phyloP scores from a whole-genome alignment of 495 filamentous ascomycete genomes.

The Penicillium mononematosum region DNA sequence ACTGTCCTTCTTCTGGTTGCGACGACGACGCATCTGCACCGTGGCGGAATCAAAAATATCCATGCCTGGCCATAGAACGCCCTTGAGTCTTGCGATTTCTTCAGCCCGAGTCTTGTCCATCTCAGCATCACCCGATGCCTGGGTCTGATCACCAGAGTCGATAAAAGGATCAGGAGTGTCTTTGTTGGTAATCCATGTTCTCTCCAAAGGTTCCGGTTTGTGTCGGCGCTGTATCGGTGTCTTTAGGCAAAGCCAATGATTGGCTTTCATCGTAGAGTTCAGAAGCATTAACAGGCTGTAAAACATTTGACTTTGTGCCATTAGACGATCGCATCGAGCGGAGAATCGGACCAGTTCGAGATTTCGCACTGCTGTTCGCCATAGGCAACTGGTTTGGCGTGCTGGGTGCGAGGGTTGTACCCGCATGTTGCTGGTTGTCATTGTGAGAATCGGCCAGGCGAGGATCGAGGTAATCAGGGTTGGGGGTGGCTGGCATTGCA shows the following conservation, averaged over 20 bases:
- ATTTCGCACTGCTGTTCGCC: background rate
- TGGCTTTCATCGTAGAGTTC: constrained; percentile 12
- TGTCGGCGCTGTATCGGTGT: constrained; percentile 23
- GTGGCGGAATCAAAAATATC: constrained; percentile 83
- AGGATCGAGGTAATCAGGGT: constrained; percentile 38
- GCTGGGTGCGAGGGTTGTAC: background rate
- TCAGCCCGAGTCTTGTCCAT: constrained; percentile 36
- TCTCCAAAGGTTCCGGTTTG: background rate
- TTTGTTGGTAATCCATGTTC: constrained; percentile 1
- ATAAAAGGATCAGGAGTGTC: constrained; percentile 18
- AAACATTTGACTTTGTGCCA: constrained; percentile 1
- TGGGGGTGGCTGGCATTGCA: background rate
- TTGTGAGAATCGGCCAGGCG: constrained; percentile 29
- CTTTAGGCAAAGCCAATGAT: constrained; percentile 16
- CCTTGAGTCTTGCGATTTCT: constrained; percentile 62
- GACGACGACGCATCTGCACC: constrained; percentile 68
- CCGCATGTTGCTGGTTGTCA: constrained; percentile 5
- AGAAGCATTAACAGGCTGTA: constrained; percentile 18
- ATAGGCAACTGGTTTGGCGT: background rate
- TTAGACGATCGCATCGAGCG: constrained; percentile 1
- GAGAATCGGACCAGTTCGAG: background rate
- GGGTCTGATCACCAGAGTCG: background rate
- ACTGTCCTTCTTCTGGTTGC: constrained; percentile 83
- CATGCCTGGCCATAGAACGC: constrained; percentile 80
- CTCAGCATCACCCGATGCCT: constrained; percentile 12